Evolutionary conservation across 768 basidiomycete species (phyloP).

Genomic region (Russula virescens): DNA sequence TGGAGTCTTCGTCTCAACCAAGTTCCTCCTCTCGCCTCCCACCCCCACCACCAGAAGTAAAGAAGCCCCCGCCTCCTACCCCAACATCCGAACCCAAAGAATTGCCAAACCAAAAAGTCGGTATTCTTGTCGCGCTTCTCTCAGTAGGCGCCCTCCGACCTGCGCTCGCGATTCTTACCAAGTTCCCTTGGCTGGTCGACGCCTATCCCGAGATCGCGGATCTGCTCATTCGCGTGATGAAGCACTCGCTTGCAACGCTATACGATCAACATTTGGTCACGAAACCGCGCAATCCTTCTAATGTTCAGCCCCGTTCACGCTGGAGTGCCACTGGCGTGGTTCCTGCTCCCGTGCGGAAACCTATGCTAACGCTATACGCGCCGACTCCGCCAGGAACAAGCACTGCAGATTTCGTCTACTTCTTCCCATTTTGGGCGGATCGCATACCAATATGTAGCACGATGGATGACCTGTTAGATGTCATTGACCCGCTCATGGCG

Average conservation of each 20-base stretch:
- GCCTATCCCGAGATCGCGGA: slow-evolving; percentile 82
- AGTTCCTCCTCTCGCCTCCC: slow-evolving; percentile 37
- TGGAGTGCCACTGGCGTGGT: slow-evolving; percentile 54
- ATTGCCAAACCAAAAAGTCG: slow-evolving; percentile 69
- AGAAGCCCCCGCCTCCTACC: slow-evolving; percentile 27
- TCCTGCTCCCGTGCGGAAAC: slow-evolving; percentile 51
- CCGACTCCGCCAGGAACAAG: slow-evolving; percentile 78
- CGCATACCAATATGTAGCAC: slow-evolving; percentile 59
- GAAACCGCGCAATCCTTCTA: slow-evolving; percentile 59
- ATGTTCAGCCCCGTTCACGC: slow-evolving; percentile 55
- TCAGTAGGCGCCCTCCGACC: slow-evolving; percentile 79
- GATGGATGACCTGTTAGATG: slow-evolving; percentile 63
- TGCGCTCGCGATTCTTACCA: slow-evolving; percentile 70
- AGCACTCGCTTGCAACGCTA: slow-evolving; percentile 60
- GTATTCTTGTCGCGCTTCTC: slow-evolving; percentile 73
- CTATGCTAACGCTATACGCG: slow-evolving; percentile 65
- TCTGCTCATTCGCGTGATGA: slow-evolving; percentile 70
- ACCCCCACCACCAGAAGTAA: slow-evolving; percentile 36
- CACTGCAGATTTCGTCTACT: slow-evolving; percentile 77
- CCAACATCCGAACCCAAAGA: slow-evolving; percentile 37
- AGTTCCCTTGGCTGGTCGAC: slow-evolving; percentile 81
- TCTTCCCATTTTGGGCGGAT: slow-evolving; percentile 80
- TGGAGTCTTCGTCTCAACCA: slow-evolving; percentile 43
- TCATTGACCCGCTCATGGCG: slow-evolving; percentile 73
- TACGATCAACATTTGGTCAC: slow-evolving; percentile 48